Base-by-base conservation (phyloP, 2,329 filamentous ascomycete genomes). In the Colletotrichum eremochloae region DNA sequence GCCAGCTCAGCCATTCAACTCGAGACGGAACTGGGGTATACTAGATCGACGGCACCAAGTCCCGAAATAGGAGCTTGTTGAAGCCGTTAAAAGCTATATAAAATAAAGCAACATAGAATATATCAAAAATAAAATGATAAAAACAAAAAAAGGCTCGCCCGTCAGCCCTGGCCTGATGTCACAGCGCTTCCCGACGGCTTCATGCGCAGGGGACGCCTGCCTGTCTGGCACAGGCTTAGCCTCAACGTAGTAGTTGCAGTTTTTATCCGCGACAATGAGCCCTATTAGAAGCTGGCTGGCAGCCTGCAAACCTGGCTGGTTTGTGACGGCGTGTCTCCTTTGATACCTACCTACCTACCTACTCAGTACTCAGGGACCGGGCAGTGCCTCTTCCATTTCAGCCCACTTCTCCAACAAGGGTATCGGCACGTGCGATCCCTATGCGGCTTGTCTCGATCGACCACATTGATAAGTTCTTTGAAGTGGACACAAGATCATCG, bases 161-260 rank as follows among this genome's bases (percentile, higher is more conserved):
- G 46, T 53, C 65, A 33, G 55, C 55, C 61, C 63, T 44, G 44
- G 12, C 46, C 63, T 55, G 20, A 24, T 52, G 36, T 63, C 29
- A 44, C 48, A 55, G 48, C 36, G n/a, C 48, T 40, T 15, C 36
- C 62, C 36, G 24, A 9, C 50, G 36, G 48, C 36, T 42, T 64
- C 24, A 64, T 64, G 62, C 62, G 62, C 62, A 66, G 67, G 62
- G 67, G 44, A 66, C 15, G 18, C 18, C 6, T 46, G 53, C 55
- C 24, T 57, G 62, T 44, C 36, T 42, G 29, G 14, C 14, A 24
- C 20, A 42, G 20, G 46, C 64, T 18, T 14, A 42, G 48, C 62
- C 62, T 53, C 24, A 42, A 38, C 12, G 36, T 8, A 42, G 20
- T 48, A 48, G n/a, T 12, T 20, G 20, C 42, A 44, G 42, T 20